Evolutionary conservation across 768 basidiomycete species (phyloP).

Genomic region (Cystoderma amianthinum): DNA sequence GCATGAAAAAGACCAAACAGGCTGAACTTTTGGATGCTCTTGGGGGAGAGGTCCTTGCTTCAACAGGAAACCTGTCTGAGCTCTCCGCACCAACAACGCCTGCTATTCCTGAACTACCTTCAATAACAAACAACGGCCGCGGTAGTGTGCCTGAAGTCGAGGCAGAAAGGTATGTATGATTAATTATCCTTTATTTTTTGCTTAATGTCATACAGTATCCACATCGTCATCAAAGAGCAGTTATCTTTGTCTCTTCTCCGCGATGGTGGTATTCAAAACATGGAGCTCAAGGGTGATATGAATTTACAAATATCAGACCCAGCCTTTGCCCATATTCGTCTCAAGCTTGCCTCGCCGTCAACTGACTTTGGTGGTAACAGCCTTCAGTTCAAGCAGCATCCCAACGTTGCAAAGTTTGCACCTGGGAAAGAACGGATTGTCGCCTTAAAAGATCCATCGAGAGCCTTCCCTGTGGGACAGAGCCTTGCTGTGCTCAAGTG

Average conservation of each 20-base stretch:
- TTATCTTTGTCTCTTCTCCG: conserved; percentile 77
- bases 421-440: conserved; percentile 59
- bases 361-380: conserved; percentile 55
- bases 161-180: conserved; percentile 71
- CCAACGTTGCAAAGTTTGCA: conserved; percentile 83
- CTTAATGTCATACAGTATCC: conserved; percentile 48
- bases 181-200: background rate
- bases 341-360: conserved; percentile 52
- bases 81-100: conserved; percentile 47
- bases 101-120: conserved; percentile 30
- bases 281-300: conserved; percentile 94
- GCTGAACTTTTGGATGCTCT: conserved; percentile 84
- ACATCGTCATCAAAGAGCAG: conserved; percentile 79
- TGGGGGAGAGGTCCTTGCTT: conserved; percentile 64
- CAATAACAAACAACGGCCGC: conserved; percentile 40
- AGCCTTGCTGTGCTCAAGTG: conserved; percentile 87
- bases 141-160: conserved; percentile 71
- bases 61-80: conserved; percentile 33
- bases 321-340: conserved; percentile 60
- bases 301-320: conserved; percentile 82
- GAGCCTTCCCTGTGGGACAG: conserved; percentile 84
- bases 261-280: conserved; percentile 84
- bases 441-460: conserved; percentile 76
- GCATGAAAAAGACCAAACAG: conserved; percentile 86
- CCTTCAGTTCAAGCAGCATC: conserved; percentile 96